Evolutionary conservation across 2,329 filamentous ascomycete species (phyloP), one percentile per base, ranked within the genome.

Genomic region (Cytospora mali): DNA sequence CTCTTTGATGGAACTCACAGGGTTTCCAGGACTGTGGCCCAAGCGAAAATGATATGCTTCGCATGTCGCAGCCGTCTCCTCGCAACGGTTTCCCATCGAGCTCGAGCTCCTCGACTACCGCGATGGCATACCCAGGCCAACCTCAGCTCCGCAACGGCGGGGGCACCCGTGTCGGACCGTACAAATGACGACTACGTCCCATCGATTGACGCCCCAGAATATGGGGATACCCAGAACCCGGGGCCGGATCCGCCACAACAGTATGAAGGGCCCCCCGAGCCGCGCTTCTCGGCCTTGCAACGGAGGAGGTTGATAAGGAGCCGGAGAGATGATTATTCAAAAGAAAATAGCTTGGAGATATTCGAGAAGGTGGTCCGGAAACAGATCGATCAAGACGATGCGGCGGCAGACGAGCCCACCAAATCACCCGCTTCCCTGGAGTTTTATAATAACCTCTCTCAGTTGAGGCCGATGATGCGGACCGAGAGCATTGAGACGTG

Each of bases 391-490:
- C 48, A 52, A 29, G 53, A 56, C 3, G 21, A 35, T 10, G 23
- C n/a, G 10, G 49, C 52, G 11, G 13, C 23, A 13, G 18, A 28
- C 18, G 18, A 23, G 16, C 35, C 58, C n/a, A 29, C 56, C 10
- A 49, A 42, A 52, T 46, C 61, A 35, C 53, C 56, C 10, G 56
- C 50, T 16, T 28, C 65, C 58, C 53, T 71, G 4, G 64, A 69
- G 11, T 68, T 72, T 14, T 69, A 74, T 39, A 68, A 70, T 51
- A 67, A 73, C 42, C 62, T 74, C 16, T 65, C 70, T 16, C 67
- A 63, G 62, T 67, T 75, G 50, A 67, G 70, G 42, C 66, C 68
- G 42, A 69, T 75, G 69, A 64, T 73, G 52, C 65, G 65, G 18
- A 55, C 62, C 29, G 63, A 69, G 21, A 61, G 62, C 25, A 62